A percentile compares a stretch with the other conserved stretches of the same genome.
Conservation (phyloP, 495 filamentous ascomycete species). For the Haplographium delicatum region DNA sequence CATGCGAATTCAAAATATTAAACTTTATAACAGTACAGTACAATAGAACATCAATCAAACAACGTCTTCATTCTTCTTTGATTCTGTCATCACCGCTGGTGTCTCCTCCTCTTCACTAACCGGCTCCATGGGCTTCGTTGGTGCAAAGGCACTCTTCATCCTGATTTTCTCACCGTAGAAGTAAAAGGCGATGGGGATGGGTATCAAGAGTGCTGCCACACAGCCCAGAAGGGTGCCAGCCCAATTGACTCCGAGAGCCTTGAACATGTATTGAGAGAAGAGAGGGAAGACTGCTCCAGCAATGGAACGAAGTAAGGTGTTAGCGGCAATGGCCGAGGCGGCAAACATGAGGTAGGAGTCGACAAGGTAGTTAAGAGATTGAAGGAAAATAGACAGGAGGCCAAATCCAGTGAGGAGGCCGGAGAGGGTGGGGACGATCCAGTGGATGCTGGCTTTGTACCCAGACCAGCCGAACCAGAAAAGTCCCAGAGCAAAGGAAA, state of each 20-base stretch:
- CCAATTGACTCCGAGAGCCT: conserved; percentile 71
- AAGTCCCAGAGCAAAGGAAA: conserved; percentile 66
- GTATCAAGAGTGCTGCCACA: conserved; percentile 61
- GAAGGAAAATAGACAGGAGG: conserved; percentile 77
- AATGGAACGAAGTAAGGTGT: conserved; percentile 79
- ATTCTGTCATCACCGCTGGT: neutral
- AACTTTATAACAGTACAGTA: neutral
- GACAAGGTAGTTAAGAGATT: conserved; percentile 80
- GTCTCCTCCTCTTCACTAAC: conserved; percentile 14
- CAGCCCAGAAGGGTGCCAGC: conserved; percentile 72
- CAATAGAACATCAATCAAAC: neutral
- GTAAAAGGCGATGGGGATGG: conserved; percentile 67
- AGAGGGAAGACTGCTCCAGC: conserved; percentile 77
- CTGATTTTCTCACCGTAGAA: conserved; percentile 60
- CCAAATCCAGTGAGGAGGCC: conserved; percentile 55
- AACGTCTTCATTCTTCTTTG: conserved; percentile 2
- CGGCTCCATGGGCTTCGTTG: conserved; percentile 33
- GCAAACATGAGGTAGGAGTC: conserved; percentile 88
- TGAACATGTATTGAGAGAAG: conserved; percentile 77
- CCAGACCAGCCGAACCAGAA: conserved; percentile 90
- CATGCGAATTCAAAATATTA: neutral
- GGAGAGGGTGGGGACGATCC: conserved; percentile 75
- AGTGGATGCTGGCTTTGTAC: conserved; percentile 59
- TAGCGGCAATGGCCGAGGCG: conserved; percentile 82
- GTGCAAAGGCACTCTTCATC: conserved; percentile 62